Evolutionary conservation across 805 yeast genomes (phyloP).

Genomic region (Barnettozyma pratensis): DNA sequence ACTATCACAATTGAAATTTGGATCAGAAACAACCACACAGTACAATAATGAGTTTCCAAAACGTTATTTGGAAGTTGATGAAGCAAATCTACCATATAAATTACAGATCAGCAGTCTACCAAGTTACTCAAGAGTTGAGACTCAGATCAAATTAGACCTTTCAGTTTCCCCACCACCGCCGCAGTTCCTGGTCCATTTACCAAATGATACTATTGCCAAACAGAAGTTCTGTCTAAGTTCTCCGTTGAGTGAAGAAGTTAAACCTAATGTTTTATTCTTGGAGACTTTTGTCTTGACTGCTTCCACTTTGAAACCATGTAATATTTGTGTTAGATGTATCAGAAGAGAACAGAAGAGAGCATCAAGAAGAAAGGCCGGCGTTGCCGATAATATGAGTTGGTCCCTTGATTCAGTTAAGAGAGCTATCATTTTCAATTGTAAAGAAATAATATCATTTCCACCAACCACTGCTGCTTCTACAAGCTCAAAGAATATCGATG

Average conservation of each 20-base stretch:
- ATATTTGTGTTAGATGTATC: constrained; percentile 83
- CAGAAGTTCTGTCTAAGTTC: constrained; percentile 66
- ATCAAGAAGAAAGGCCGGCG: constrained; percentile 81
- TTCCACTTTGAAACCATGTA: constrained; percentile 47
- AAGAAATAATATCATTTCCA: constrained; percentile 75
- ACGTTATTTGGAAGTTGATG: constrained; percentile 24
- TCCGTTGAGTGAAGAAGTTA: constrained; percentile 40
- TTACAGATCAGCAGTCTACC: constrained; percentile 63
- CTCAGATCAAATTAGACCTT: constrained; percentile 80
- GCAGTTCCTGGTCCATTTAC: constrained; percentile 68
- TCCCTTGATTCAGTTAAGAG: constrained; percentile 67
- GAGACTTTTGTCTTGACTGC: constrained; percentile 80
- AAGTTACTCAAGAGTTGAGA: constrained; percentile 83
- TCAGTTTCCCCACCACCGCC: constrained; percentile 72
- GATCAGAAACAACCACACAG: constrained; percentile 20
- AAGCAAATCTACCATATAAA: constrained; percentile 35
- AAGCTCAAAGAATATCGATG: constrained; percentile 35
- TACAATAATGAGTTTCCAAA: constrained; percentile 23
- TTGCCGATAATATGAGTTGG: constrained; percentile 73
- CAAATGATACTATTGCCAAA: constrained; percentile 83
- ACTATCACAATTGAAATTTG: constrained; percentile 22
- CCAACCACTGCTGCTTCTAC: constrained; percentile 28
- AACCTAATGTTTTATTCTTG: constrained; percentile 53
- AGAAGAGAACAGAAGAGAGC: constrained; percentile 94
- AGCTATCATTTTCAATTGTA: constrained; percentile 87